These are phyloP conservation scores for Tremella yokohamensis DNA, from an alignment of 768 basidiomycete species.

Conservation along the genomic window DNA sequence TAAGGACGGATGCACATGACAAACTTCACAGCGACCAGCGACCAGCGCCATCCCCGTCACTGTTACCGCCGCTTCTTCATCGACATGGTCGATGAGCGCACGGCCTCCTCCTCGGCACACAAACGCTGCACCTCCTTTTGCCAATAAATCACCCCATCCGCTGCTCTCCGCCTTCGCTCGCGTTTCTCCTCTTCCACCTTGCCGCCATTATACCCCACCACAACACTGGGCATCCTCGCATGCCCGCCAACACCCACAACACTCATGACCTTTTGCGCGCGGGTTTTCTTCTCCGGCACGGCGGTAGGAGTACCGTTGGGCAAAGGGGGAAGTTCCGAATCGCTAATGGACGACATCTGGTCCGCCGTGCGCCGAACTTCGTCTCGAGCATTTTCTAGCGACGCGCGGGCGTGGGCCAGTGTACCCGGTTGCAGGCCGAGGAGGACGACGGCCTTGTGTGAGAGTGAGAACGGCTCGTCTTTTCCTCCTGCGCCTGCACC, in stretches of 20 bases:
- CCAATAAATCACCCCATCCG: constrained; percentile 44
- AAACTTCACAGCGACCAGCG: no score
- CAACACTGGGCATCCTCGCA: constrained; percentile 16
- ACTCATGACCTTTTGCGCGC: constrained; percentile 19
- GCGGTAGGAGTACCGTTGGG: not conserved
- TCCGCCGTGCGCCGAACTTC: constrained; percentile 25
- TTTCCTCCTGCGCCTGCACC: not conserved
- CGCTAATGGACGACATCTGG: not conserved
- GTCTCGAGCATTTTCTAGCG: constrained; percentile 40
- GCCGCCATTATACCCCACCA: constrained; percentile 20
- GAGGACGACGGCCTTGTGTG: constrained; percentile 36
- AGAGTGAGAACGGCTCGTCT: constrained; percentile 25
- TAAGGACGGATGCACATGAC: no score
- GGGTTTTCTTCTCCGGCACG: constrained; percentile 9
- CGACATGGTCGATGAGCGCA: not conserved
- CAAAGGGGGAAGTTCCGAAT: not conserved
- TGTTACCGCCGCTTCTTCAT: no score
- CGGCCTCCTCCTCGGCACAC: constrained; percentile 21
- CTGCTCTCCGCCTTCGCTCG: constrained; percentile 38
- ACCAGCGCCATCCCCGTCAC: no score
- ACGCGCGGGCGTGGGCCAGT: constrained; percentile 34
- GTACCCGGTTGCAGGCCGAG: constrained; percentile 42
- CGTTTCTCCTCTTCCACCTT: constrained; percentile 40
- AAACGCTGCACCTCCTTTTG: constrained; percentile 40
- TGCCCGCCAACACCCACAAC: constrained; percentile 1